Conservation (phyloP, 805 yeast genomes). For the Grigorovia transvaalensis region DNA sequence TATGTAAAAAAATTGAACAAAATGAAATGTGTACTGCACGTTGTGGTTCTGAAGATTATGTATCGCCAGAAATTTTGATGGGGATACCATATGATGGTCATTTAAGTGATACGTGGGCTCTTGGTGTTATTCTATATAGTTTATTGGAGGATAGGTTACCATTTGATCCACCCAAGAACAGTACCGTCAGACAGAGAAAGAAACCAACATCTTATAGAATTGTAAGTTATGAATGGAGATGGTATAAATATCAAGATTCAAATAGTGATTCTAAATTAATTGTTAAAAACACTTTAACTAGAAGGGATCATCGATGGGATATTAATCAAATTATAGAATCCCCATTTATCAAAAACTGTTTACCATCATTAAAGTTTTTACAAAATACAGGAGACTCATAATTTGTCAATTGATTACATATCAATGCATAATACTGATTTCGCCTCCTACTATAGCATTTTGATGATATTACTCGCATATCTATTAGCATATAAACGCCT, state of each 20-base stretch:
- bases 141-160: slow-evolving; percentile 81
- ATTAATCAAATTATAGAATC: slow-evolving; percentile 18
- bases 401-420: no score
- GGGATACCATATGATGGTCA: slow-evolving; percentile 89
- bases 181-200: slow-evolving; percentile 27
- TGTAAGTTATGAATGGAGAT: slow-evolving; percentile 86
- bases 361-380: background rate
- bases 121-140: slow-evolving; percentile 84
- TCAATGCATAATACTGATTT: no score
- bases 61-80: slow-evolving; percentile 85
- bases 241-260: slow-evolving; percentile 39
- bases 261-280: slow-evolving; percentile 16
- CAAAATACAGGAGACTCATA: no score
- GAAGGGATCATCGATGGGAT: slow-evolving; percentile 25
- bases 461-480: no score
- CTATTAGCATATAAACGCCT: no score
- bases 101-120: slow-evolving; percentile 87
- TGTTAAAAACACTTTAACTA: slow-evolving; percentile 21
- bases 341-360: slow-evolving; percentile 10
- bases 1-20: slow-evolving; percentile 59
- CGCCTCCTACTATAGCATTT: no score
- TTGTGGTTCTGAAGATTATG: slow-evolving; percentile 95
- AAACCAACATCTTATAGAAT: slow-evolving; percentile 69
- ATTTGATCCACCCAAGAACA: slow-evolving; percentile 72
- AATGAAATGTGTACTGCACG: slow-evolving; percentile 65